phyloP scores from a whole-genome alignment of 2,329 filamentous ascomycete species.

The Ascochyta rabiei region DNA sequence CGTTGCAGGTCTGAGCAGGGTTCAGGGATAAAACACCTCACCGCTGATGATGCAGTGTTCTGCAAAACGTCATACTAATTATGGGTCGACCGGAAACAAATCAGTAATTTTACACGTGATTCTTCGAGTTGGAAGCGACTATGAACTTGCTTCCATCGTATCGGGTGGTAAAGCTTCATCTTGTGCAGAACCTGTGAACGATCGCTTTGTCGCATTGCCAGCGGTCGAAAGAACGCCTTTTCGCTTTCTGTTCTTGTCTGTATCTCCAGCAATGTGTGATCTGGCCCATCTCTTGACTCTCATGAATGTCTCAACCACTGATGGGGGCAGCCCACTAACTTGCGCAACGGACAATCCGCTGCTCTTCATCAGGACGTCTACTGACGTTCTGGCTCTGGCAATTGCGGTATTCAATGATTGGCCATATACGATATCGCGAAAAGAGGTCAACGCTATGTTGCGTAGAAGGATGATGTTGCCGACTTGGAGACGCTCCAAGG shows the following conservation, averaged over 20 bases:
- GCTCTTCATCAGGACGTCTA: slow-evolving; percentile 69
- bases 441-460: slow-evolving; percentile 79
- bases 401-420: slow-evolving; percentile 76
- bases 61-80: not conserved
- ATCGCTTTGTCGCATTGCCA: slow-evolving; percentile 19
- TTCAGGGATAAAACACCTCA: slow-evolving; percentile 5
- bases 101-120: not conserved
- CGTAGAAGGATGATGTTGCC: slow-evolving; percentile 81
- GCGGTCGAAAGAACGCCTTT: slow-evolving; percentile 17
- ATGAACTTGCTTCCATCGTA: slow-evolving; percentile 36
- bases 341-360: slow-evolving; percentile 58
- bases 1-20: not conserved
- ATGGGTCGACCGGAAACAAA: not conserved
- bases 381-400: slow-evolving; percentile 68
- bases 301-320: slow-evolving; percentile 67
- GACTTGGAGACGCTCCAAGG: slow-evolving; percentile 59
- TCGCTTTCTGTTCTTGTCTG: slow-evolving; percentile 24
- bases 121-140: not conserved
- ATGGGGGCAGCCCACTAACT: slow-evolving; percentile 47
- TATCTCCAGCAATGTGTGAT: slow-evolving; percentile 64
- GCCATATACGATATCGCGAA: slow-evolving; percentile 79
- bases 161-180: slow-evolving; percentile 41
- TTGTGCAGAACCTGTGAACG: slow-evolving; percentile 3
- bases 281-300: slow-evolving; percentile 77
- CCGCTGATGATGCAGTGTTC: not conserved